These are phyloP conservation scores for Rhazya stricta DNA, from an alignment of 257 asterid genomes.

Conservation along the genomic window DNA sequence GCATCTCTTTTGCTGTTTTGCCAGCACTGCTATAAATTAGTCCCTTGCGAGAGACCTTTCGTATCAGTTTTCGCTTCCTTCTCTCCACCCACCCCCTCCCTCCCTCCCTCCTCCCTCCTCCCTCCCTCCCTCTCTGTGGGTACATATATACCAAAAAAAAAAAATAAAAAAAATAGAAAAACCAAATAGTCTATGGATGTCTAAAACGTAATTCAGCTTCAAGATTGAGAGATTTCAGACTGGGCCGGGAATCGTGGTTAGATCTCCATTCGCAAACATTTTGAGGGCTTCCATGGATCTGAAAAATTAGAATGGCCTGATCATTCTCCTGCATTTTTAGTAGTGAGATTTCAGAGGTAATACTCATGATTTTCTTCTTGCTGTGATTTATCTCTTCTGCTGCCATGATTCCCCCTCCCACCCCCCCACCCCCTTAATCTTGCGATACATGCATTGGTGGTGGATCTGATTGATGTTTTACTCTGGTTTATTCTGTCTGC, in stretches of 20 bases:
- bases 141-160: neutral
- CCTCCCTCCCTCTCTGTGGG: too few relatives aligned
- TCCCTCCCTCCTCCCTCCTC: neutral
- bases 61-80: neutral
- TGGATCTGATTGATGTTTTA: neutral
- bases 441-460: neutral
- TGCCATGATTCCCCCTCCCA: neutral
- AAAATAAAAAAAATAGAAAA: neutral
- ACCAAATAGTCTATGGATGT: slow-evolving; percentile 3
- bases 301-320: slow-evolving; percentile 1
- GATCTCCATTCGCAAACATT: neutral
- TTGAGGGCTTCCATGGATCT: slow-evolving; percentile 3
- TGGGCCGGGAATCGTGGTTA: slow-evolving; percentile 1
- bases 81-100: too few relatives aligned
- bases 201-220: neutral
- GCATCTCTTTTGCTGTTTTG: neutral
- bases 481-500: neutral
- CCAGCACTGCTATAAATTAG: neutral
- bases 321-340: neutral
- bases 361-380: neutral
- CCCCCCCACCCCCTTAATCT: neutral
- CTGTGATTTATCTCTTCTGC: neutral
- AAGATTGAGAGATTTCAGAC: neutral
- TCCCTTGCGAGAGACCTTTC: neutral
- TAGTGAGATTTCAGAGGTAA: slow-evolving; percentile 10